Evolutionary conservation across 2,329 filamentous ascomycete genomes (phyloP).

Genomic region (Ophiostoma pallidulum): DNA sequence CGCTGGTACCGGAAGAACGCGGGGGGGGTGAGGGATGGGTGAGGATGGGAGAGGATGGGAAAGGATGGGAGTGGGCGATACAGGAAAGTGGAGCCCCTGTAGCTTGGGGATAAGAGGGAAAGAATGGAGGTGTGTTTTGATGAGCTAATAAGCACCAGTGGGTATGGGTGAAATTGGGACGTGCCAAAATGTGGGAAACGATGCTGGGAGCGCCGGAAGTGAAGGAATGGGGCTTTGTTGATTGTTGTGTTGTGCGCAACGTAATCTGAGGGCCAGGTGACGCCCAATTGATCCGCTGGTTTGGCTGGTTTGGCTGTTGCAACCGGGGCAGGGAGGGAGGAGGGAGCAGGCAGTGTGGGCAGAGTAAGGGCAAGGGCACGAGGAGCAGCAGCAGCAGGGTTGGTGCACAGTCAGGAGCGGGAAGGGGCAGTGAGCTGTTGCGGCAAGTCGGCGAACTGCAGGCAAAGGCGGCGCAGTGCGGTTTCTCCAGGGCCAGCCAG

Average conservation of each 20-base stretch:
- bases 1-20: conserved; percentile 16
- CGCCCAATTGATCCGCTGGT: neutral
- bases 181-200: conserved; percentile 6
- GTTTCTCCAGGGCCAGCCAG: neutral
- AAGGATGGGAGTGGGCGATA: neutral
- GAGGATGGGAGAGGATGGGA: conserved; percentile 6
- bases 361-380: too few relatives aligned
- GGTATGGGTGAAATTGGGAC: conserved; percentile 15
- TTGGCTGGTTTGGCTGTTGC: neutral
- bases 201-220: conserved; percentile 4
- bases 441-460: neutral
- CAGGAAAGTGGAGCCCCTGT: conserved; percentile 8
- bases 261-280: neutral
- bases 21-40: conserved; percentile 4
- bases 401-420: neutral
- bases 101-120: conserved; percentile 6
- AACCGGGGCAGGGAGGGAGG: too few relatives aligned
- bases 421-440: neutral
- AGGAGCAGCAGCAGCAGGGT: too few relatives aligned
- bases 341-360: too few relatives aligned
- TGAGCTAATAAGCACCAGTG: conserved; percentile 16
- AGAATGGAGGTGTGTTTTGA: conserved; percentile 13
- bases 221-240: conserved; percentile 4
- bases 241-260: neutral
- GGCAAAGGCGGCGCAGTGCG: neutral